Base-by-base conservation (phyloP, 129 eudicot genomes). In the Lactuca saligna region DNA sequence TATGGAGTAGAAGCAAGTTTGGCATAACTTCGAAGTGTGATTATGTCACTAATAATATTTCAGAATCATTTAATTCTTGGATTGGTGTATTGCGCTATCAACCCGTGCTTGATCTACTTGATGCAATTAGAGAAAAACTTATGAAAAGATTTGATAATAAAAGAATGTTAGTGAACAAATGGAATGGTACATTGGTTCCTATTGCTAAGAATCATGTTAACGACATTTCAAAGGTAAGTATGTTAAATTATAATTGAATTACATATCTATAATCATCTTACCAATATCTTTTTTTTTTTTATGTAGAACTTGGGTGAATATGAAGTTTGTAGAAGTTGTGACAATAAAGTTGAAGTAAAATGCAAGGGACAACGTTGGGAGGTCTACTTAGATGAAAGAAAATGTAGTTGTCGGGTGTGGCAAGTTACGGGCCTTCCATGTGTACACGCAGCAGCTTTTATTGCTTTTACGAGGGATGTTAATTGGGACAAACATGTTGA, bases 11-110 rank as follows among this genome's bases (percentile, higher is more conserved):
- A 20, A 20, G 20, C 20, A 20, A 0, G 20, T 20, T 20, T 20
- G 20, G 1, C 20, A 20, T 20, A 53, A 53, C 53, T 10, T 48
- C 53, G 13, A 48, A 48, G 53, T 51, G 17, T 54, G 57, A 14
- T 54, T 0, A 54, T 29, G 16, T 54, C 0, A 15, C 57, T 1
- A 54, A 54, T 54, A 54, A n/a, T 54, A 54, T 54, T 54, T 29
- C 16, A 20, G 20, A 20, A 20, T 20, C 20, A 20, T 20, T 20
- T 20, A 20, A 20, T 20, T 20, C 20, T 20, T 54, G 29, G 57
- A 54, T 54, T 54, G n/a, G n/a, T n/a, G 57, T 29, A 5, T 54
- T 54, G 57, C 29, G 57, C 16, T 54, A 54, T 54, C 57, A 54
- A 54, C 57, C 25, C 29, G 20, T 54, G 25, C 57, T 54, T 15